Evolutionary conservation across 805 yeast species (phyloP).

Genomic region (Yamadazyma sp.): DNA sequence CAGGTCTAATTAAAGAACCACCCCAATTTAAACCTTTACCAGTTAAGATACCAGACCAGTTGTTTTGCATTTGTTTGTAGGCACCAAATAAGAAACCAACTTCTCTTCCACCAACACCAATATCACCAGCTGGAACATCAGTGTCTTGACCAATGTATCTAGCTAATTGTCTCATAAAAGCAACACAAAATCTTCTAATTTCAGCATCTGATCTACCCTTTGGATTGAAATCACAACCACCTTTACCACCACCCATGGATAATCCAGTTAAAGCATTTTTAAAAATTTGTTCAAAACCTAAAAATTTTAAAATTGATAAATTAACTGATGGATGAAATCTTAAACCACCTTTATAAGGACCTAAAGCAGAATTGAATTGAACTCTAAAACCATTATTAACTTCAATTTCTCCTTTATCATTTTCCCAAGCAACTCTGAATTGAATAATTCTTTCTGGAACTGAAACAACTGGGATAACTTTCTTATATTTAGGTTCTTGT

Average conservation of each 20-base stretch:
- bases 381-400: slow-evolving; percentile 98
- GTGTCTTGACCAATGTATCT: slow-evolving; percentile 97
- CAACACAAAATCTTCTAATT: slow-evolving; percentile 93
- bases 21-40: slow-evolving; percentile 99
- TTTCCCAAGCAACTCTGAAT: slow-evolving; percentile 98
- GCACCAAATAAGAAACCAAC: slow-evolving; percentile 96
- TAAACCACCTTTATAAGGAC: slow-evolving; percentile 99
- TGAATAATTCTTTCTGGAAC: slow-evolving; percentile 95
- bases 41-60: slow-evolving; percentile 95
- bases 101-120: slow-evolving; percentile 97
- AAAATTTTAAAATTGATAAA: slow-evolving; percentile 89
- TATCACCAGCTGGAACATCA: slow-evolving; percentile 99
- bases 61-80: slow-evolving; percentile 85
- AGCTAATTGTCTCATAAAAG: slow-evolving; percentile 93
- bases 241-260: slow-evolving; percentile 99
- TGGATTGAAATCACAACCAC: slow-evolving; percentile 98
- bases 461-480: slow-evolving; percentile 84
- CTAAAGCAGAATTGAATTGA: slow-evolving; percentile 96
- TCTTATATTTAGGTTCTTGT: slow-evolving; percentile 85
- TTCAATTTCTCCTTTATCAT: slow-evolving; percentile 86
- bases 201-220: slow-evolving; percentile 91
- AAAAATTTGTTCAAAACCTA: slow-evolving; percentile 98
- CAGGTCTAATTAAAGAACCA: slow-evolving; percentile 98
- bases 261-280: slow-evolving; percentile 97
- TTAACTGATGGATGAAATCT: slow-evolving; percentile 98